Evolutionary conservation across 768 basidiomycete genomes (phyloP), one percentile per base, ranked within the genome.

Genomic region (Pisolithus tinctorius): DNA sequence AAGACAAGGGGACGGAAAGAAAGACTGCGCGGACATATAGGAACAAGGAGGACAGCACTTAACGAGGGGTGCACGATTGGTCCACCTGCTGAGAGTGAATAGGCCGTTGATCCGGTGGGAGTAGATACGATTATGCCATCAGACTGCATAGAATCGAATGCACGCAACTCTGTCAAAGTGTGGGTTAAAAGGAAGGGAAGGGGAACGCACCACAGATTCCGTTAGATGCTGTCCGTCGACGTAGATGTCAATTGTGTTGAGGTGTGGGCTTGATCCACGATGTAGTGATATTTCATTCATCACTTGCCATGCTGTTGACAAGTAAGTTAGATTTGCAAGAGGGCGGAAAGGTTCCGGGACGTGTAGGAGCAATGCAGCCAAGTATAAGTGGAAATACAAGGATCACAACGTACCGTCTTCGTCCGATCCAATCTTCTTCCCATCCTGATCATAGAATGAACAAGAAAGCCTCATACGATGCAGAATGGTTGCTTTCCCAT

Each of bases 201-300:
- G 9, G 23, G 17, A 36, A 81, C 90, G 50, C 70, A 93, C 93
- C 52, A 96, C 90, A 42, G 92, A 91, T 70, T 96, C 94, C 2
- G 94, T 97, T 25, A 97, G 76, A 71, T 94, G 93, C 62, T 96
- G 92, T 0, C 88, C 91, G 60, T 97, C 92, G 11, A 95, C 93
- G 66, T 79, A 95, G 13, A 93, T 88, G 63, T 96, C 93, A 50
- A 96, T 91, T 4, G 91, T 90, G 58, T 92, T 93, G 36, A 97
- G 74, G 60, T 95, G 93, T 1, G 93, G 87, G 57, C 88, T 89
- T 20, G 89, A 82, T 11, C 94, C 94, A 26, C 94, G 83, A 67
- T 97, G 94, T 34, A 97, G 73, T 3, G 91, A 85, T 52, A 97
- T 83, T 68, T 97, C 94, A 63, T 97, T 97, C 92, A 97, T 94